Percentiles rank a stretch among this genome's conserved stretches.
These are phyloP conservation scores for Platanthera guangdongensis DNA, from an alignment of 106 monocot genomes.

Conservation along the genomic window DNA sequence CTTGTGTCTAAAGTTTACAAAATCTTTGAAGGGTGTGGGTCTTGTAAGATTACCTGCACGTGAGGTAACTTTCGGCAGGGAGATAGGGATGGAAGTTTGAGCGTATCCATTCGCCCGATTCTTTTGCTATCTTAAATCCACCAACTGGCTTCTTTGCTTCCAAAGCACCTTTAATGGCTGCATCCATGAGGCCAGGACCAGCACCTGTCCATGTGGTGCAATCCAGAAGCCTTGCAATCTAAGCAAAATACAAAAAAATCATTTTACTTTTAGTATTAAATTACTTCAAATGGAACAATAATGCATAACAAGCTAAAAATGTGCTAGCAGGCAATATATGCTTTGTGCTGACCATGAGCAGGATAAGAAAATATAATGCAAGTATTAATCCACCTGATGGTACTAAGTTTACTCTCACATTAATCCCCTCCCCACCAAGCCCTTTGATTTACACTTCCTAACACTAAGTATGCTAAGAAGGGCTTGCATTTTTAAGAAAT, in stretches of 20 bases:
- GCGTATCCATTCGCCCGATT: slow-evolving; percentile 76
- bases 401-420: no score
- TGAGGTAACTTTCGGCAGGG: slow-evolving; percentile 62
- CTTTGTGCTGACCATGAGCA: neutral
- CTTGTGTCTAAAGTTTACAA: neutral
- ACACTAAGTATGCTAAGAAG: no score
- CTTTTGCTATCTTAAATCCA: slow-evolving; percentile 81
- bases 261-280: neutral
- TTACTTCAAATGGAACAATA: neutral
- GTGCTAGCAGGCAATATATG: neutral
- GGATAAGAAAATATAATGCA: neutral
- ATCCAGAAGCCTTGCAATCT: slow-evolving; percentile 67
- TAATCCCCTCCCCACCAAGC: no score
- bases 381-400: no score
- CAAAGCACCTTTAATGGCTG: slow-evolving; percentile 63
- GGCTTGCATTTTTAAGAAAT: no score
- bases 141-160: slow-evolving; percentile 75
- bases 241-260: neutral
- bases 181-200: slow-evolving; percentile 97
- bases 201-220: slow-evolving; percentile 96
- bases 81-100: slow-evolving; percentile 88
- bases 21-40: slow-evolving; percentile 2
- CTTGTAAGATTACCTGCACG: slow-evolving; percentile 55
- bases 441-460: no score
- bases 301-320: neutral